These are phyloP conservation scores for Santalum album DNA, from an alignment of 164 flowering plant genomes.

Conservation along the genomic window DNA sequence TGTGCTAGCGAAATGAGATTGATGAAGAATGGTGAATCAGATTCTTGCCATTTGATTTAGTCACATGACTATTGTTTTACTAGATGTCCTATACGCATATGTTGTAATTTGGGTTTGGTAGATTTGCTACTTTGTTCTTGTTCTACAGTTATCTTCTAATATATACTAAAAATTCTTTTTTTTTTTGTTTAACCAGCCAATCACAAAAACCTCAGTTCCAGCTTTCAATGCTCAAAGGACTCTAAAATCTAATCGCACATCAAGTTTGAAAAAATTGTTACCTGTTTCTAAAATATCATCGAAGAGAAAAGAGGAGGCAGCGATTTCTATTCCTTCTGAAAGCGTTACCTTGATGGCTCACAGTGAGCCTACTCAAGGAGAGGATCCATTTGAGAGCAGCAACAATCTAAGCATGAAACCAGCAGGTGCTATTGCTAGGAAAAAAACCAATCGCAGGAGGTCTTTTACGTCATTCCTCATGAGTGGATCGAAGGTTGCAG, in stretches of 20 bases:
- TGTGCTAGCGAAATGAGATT: no score
- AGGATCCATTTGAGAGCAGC: conserved; percentile 17
- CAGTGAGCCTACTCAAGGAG: conserved; percentile 18
- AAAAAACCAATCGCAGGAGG: conserved; percentile 46
- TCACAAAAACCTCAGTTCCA: conserved; percentile 15
- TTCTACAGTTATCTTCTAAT: no score
- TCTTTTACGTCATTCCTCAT: conserved; percentile 63
- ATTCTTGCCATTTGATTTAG: no score
- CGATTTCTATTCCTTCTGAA: conserved; percentile 14
- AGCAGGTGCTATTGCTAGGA: conserved; percentile 19
- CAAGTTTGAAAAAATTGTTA: conserved; percentile 16
- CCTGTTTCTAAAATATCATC: conserved; percentile 21
- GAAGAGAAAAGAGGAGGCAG: conserved; percentile 18
- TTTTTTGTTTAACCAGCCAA: conserved; percentile 20
- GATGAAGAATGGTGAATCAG: no score
- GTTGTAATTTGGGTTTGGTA: no score
- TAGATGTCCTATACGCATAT: no score
- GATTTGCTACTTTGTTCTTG: no score
- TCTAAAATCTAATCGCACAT: conserved; percentile 23
- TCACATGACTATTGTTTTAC: no score
- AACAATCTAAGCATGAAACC: conserved; percentile 9
- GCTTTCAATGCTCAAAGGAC: conserved; percentile 16
- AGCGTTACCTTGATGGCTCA: conserved; percentile 12
- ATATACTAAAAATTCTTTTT: no score
- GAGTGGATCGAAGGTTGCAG: conserved; percentile 52